Percentiles rank a stretch among this genome's conserved stretches.
These are phyloP conservation scores for Leccinum obscurum DNA, from an alignment of 768 basidiomycete species.

Conservation along the genomic window DNA sequence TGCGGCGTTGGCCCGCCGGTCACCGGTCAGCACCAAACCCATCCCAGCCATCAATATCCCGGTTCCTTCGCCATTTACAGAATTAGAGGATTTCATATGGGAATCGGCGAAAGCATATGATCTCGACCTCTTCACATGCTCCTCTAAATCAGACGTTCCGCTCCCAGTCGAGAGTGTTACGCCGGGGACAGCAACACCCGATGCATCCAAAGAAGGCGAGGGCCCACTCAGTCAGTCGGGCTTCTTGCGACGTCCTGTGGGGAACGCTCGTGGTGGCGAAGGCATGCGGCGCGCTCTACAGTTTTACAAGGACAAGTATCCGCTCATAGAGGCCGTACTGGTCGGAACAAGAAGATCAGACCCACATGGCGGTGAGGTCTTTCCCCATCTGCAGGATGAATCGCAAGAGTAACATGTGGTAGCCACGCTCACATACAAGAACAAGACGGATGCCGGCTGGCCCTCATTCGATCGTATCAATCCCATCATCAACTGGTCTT, in stretches of 20 bases:
- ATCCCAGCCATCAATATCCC: constrained; percentile 85
- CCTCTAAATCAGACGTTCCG: constrained; percentile 38
- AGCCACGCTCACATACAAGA: constrained; percentile 73
- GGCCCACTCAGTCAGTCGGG: constrained; percentile 7
- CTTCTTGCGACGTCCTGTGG: constrained; percentile 38
- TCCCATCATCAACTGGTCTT: constrained; percentile 95
- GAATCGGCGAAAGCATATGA: constrained; percentile 60
- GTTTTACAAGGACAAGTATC: constrained; percentile 65
- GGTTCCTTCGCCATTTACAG: constrained; percentile 82
- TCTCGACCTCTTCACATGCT: constrained; percentile 64
- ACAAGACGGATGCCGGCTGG: constrained; percentile 89
- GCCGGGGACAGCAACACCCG: constrained; percentile 32
- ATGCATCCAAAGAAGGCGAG: constrained; percentile 9
- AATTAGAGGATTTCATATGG: constrained; percentile 82
- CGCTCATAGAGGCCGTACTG: constrained; percentile 74
- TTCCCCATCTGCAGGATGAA: background rate
- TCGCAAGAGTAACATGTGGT: background rate
- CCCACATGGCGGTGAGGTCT: constrained; percentile 87
- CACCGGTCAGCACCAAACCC: constrained; percentile 39
- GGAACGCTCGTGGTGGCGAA: constrained; percentile 58
- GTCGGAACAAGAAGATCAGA: constrained; percentile 89
- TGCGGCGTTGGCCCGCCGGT: constrained; percentile 58
- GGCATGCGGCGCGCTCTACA: constrained; percentile 81
- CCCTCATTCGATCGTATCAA: constrained; percentile 88
- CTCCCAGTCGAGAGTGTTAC: constrained; percentile 49